These are phyloP conservation scores for Uronychia binucleata DNA, from an alignment of 73 alveolate species.

Conservation along the genomic window DNA sequence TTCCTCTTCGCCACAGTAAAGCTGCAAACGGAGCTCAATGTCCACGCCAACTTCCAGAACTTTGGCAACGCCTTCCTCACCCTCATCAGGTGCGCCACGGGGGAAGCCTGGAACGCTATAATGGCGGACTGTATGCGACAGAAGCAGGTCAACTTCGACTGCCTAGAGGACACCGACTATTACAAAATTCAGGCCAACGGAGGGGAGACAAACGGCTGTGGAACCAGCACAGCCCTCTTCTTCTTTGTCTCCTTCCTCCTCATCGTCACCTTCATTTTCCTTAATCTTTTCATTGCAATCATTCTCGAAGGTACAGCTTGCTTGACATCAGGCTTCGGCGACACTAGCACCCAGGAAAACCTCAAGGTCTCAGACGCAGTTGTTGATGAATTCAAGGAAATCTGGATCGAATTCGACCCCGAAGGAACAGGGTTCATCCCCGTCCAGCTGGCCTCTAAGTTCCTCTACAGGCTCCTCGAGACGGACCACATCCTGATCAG, in stretches of 20 bases:
- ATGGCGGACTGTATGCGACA: conserved; percentile 5
- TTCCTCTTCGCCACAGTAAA: conserved; percentile 39
- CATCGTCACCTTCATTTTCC: conserved; percentile 54
- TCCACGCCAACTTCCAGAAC: conserved; percentile 27
- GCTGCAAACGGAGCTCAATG: conserved; percentile 45
- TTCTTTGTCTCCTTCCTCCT: conserved; percentile 47
- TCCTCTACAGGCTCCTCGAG: not conserved
- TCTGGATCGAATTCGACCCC: conserved; percentile 23
- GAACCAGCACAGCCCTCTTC: conserved; percentile 20
- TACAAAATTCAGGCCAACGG: conserved; percentile 6
- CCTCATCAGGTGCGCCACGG: not conserved
- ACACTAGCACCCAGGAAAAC: conserved; percentile 34
- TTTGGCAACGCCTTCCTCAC: not conserved
- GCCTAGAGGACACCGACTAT: conserved; percentile 20
- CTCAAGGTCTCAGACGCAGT: conserved; percentile 24
- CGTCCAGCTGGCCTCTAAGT: not conserved
- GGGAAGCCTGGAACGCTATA: conserved; percentile 33
- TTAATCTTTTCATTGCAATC: conserved; percentile 70
- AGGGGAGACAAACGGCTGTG: conserved; percentile 41
- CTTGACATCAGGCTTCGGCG: conserved; percentile 66
- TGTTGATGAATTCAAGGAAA: conserved; percentile 16
- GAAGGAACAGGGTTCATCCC: conserved; percentile 45
- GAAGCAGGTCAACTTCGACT: not conserved
- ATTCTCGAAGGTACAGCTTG: conserved; percentile 44
- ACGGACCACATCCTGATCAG: not conserved